Percentiles rank a stretch among this genome's conserved stretches.
Conservation (phyloP, 169 alveolate genomes). For the Cryptosporidium sp. region DNA sequence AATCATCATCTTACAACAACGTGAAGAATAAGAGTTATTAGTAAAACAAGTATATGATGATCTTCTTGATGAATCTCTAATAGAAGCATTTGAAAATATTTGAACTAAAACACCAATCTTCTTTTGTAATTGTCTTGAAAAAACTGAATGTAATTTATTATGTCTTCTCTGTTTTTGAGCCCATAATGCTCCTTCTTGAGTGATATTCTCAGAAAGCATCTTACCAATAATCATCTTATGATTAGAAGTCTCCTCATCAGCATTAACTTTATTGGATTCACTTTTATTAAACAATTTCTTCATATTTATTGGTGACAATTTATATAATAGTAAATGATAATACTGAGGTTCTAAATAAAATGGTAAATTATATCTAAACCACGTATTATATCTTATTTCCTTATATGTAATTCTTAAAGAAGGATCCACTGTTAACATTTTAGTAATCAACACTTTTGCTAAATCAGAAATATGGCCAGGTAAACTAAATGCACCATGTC, state of each 20-base stretch:
- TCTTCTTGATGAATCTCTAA: constrained; percentile 15
- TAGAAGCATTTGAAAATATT: constrained; percentile 29
- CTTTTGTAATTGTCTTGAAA: constrained; percentile 63
- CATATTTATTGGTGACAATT: background rate
- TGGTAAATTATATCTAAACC: constrained; percentile 77
- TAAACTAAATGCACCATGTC: constrained; percentile 86
- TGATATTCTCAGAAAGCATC: constrained; percentile 32
- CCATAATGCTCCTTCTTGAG: constrained; percentile 52
- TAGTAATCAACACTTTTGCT: constrained; percentile 86
- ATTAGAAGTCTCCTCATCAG: background rate
- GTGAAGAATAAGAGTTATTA: background rate
- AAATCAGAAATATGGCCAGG: constrained; percentile 90
- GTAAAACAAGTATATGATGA: background rate
- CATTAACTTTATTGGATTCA: background rate
- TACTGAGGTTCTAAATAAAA: constrained; percentile 72
- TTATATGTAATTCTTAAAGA: constrained; percentile 78
- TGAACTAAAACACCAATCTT: constrained; percentile 13
- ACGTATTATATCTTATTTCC: constrained; percentile 77
- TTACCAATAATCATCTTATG: background rate
- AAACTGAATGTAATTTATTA: constrained; percentile 32
- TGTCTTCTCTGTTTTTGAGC: constrained; percentile 73
- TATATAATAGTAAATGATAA: constrained; percentile 26
- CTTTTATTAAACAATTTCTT: background rate
- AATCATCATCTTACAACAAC: background rate
- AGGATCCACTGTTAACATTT: constrained; percentile 84